These are phyloP conservation scores for Dryas octopetala DNA, from an alignment of 306 rosid species.

Conservation along the genomic window DNA sequence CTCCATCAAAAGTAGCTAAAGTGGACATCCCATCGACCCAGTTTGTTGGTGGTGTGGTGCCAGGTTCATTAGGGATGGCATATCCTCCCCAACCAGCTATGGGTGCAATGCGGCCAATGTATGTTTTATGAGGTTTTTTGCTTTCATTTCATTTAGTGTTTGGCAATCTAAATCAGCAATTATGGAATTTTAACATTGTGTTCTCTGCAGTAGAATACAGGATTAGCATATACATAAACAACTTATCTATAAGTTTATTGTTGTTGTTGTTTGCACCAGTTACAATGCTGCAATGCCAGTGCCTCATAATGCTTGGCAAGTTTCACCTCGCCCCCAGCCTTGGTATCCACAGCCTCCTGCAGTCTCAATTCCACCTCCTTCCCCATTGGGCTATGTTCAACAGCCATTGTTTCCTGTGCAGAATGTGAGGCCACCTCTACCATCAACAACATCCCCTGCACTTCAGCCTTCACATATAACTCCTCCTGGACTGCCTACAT, in stretches of 20 bases:
- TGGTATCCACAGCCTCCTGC: conserved; percentile 80
- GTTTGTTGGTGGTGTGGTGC: conserved; percentile 60
- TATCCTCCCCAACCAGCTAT: conserved; percentile 74
- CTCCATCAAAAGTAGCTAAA: conserved; percentile 76
- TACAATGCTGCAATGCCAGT: conserved; percentile 60
- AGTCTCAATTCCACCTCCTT: conserved; percentile 74
- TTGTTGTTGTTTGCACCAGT: conserved; percentile 41
- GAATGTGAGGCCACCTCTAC: conserved; percentile 66
- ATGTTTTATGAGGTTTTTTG: conserved; percentile 32
- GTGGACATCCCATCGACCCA: conserved; percentile 63
- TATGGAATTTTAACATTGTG: not conserved
- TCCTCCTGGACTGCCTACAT: conserved; percentile 80
- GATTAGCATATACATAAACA: not conserved
- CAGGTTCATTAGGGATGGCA: conserved; percentile 64
- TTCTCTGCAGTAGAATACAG: not conserved
- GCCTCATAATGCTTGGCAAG: conserved; percentile 70
- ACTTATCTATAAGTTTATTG: not conserved
- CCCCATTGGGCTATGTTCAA: conserved; percentile 58
- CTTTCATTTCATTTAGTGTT: not conserved
- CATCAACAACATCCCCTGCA: conserved; percentile 51
- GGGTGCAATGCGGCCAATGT: conserved; percentile 71
- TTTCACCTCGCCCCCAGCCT: conserved; percentile 81
- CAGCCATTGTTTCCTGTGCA: conserved; percentile 99
- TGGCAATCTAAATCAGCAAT: conserved; percentile 7
- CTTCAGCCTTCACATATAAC: conserved; percentile 57